Evolutionary conservation across 495 filamentous ascomycete species (phyloP).

Genomic region (Penicillium pancosmium): DNA sequence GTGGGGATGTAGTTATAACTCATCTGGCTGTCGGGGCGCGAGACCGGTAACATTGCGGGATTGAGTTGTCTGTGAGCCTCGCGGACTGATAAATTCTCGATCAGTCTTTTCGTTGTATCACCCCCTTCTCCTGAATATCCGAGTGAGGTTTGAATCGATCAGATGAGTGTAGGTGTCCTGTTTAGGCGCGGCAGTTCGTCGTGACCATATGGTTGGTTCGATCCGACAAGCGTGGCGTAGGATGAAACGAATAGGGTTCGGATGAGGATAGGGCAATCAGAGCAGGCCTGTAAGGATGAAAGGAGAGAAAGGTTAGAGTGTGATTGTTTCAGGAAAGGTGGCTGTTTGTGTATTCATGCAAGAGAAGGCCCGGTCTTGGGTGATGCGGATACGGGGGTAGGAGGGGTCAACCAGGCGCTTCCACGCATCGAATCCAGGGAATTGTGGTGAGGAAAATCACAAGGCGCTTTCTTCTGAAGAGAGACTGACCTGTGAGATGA

Average conservation of each 20-base stretch:
- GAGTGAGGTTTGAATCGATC: conserved; percentile 12
- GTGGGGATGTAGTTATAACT: conserved; percentile 77
- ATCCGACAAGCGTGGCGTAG: not conserved
- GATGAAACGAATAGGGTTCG: not conserved
- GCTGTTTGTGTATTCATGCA: conserved; percentile 3
- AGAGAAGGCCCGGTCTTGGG: not conserved
- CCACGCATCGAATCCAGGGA: conserved; percentile 3
- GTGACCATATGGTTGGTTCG: conserved; percentile 20
- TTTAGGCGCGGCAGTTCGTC: conserved; percentile 16
- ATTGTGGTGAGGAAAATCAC: conserved; percentile 5
- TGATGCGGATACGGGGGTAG: conserved; percentile 19
- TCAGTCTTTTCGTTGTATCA: not conserved
- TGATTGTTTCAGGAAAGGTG: conserved; percentile 2
- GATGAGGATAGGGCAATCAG: not conserved
- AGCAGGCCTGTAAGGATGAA: not conserved
- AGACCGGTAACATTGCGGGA: conserved; percentile 75
- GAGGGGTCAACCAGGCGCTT: conserved; percentile 30
- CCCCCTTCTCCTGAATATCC: conserved; percentile 19
- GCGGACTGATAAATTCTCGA: not conserved
- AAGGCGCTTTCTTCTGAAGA: not conserved
- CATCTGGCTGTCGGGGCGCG: conserved; percentile 68
- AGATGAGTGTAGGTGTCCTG: conserved; percentile 11
- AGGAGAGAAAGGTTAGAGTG: conserved; percentile 8
- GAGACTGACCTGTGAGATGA: not conserved
- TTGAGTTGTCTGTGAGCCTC: not conserved